Evolutionary conservation across 371 early-diverging fungal genomes (phyloP).

Genomic region (Rozella allomycis): DNA sequence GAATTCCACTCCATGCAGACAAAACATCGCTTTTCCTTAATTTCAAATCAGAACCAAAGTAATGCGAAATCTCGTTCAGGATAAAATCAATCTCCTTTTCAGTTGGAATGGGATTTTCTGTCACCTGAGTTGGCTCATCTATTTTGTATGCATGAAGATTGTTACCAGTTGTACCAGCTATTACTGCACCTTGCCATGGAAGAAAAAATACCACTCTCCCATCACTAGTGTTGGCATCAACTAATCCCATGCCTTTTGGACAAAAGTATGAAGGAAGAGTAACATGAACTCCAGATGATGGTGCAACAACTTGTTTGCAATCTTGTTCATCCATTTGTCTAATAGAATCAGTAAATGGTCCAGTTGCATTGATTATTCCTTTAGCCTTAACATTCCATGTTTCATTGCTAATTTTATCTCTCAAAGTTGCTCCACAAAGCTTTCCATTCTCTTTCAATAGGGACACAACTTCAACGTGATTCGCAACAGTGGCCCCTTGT

Average conservation of each 20-base stretch:
- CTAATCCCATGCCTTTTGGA: slow-evolving; percentile 85
- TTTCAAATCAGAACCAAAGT: slow-evolving; percentile 65
- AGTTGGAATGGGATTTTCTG: slow-evolving; percentile 57
- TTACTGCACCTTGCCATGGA: slow-evolving; percentile 91
- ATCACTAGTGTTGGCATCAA: slow-evolving; percentile 93
- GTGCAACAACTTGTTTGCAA: slow-evolving; percentile 66
- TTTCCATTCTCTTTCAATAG: slow-evolving; percentile 50
- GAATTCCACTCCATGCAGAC: slow-evolving; percentile 95
- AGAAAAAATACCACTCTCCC: slow-evolving; percentile 96
- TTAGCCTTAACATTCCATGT: slow-evolving; percentile 69
- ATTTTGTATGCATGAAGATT: not conserved
- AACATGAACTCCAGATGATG: slow-evolving; percentile 90
- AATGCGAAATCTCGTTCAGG: slow-evolving; percentile 73
- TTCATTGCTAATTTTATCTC: slow-evolving; percentile 72
- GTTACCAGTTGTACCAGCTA: slow-evolving; percentile 85
- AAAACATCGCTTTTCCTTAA: slow-evolving; percentile 85
- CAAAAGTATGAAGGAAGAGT: slow-evolving; percentile 80
- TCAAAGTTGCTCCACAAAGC: slow-evolving; percentile 57
- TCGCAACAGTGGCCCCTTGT: slow-evolving; percentile 83
- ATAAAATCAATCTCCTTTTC: slow-evolving; percentile 93
- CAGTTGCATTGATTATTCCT: slow-evolving; percentile 87
- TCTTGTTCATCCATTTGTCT: slow-evolving; percentile 63
- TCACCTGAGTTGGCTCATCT: slow-evolving; percentile 66
- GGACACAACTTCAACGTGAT: slow-evolving; percentile 75
- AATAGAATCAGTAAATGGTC: slow-evolving; percentile 54